Percentiles rank a stretch among this genome's conserved stretches.
These are phyloP conservation scores for Syncephalastrum contaminatum DNA, from an alignment of 371 early-diverging fungal species.

Conservation along the genomic window DNA sequence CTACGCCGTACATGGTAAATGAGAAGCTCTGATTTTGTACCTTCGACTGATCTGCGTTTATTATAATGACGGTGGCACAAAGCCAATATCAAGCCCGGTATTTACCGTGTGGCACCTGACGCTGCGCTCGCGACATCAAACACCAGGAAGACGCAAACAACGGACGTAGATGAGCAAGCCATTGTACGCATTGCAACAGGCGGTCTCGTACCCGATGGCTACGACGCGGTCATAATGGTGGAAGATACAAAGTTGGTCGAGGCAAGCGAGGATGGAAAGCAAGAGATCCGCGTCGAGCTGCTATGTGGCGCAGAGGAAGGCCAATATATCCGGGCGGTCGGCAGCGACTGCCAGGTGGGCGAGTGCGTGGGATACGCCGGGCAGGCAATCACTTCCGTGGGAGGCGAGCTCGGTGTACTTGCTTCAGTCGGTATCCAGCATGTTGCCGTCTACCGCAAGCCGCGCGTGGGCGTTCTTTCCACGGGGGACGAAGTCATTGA, in stretches of 20 bases:
- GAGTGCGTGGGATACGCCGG: constrained; percentile 59
- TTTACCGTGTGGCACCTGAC: too few species aligned
- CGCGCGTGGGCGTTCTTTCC: constrained; percentile 79
- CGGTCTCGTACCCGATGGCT: constrained; percentile 78
- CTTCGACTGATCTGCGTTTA: too few species aligned
- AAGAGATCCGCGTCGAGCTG: constrained; percentile 67
- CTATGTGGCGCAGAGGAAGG: constrained; percentile 28
- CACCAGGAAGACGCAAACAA: neutral
- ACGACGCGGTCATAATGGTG: constrained; percentile 91
- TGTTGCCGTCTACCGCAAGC: constrained; percentile 66
- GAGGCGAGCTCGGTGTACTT: constrained; percentile 81
- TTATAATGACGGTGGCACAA: too few species aligned
- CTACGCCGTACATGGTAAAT: constrained; percentile 81
- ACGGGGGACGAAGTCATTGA: constrained; percentile 90
- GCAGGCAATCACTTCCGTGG: constrained; percentile 60
- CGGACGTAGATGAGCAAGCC: constrained; percentile 34
- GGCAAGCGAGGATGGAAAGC: constrained; percentile 52
- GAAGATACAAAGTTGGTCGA: constrained; percentile 79
- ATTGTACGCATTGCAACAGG: constrained; percentile 88
- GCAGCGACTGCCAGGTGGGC: constrained; percentile 70
- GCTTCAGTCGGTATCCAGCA: constrained; percentile 73
- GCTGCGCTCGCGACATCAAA: too few species aligned
- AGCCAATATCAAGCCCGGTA: too few species aligned
- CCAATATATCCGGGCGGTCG: constrained; percentile 80
- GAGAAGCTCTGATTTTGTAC: neutral